A percentile compares a stretch with the other conserved stretches of the same genome.
Conservation (phyloP, 768 basidiomycete genomes). For the Tricholoma furcatifolium region DNA sequence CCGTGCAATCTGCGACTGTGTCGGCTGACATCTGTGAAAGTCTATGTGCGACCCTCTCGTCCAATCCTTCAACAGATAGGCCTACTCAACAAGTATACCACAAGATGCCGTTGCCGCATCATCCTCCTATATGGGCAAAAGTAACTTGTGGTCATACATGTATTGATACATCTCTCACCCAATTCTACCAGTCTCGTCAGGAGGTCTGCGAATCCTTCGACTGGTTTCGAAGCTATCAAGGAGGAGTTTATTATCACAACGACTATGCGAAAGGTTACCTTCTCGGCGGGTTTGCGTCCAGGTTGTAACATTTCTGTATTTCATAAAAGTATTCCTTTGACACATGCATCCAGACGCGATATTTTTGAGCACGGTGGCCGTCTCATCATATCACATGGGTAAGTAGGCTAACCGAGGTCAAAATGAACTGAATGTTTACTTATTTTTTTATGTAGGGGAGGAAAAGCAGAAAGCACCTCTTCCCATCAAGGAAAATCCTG, state of each 20-base stretch:
- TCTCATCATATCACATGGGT: conserved; percentile 86
- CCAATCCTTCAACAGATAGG: neutral
- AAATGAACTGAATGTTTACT: neutral
- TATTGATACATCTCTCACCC: conserved; percentile 2
- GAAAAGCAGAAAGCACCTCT: conserved; percentile 61
- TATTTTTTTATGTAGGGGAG: conserved; percentile 38
- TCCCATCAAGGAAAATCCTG: conserved; percentile 37
- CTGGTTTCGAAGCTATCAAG: conserved; percentile 75
- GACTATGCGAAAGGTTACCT: conserved; percentile 74
- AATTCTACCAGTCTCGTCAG: conserved; percentile 61
- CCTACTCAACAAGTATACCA: neutral
- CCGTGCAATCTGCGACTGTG: too few relatives aligned
- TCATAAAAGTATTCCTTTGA: neutral
- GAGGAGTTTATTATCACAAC: conserved; percentile 70
- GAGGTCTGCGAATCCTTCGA: conserved; percentile 81
- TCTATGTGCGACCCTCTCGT: neutral
- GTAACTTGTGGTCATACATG: conserved; percentile 20
- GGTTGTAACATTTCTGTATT: conserved; percentile 34
- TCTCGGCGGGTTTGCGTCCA: conserved; percentile 66
- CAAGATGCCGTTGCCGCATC: conserved; percentile 23
- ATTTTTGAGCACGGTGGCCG: conserved; percentile 61
- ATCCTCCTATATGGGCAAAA: conserved; percentile 45
- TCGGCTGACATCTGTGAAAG: neutral
- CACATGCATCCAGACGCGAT: conserved; percentile 54
- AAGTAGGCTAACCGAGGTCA: conserved; percentile 16